A percentile compares a stretch with the other conserved stretches of the same genome.
Conservation (phyloP, 2,329 filamentous ascomycete genomes). For the Sarocladium oryzae region DNA sequence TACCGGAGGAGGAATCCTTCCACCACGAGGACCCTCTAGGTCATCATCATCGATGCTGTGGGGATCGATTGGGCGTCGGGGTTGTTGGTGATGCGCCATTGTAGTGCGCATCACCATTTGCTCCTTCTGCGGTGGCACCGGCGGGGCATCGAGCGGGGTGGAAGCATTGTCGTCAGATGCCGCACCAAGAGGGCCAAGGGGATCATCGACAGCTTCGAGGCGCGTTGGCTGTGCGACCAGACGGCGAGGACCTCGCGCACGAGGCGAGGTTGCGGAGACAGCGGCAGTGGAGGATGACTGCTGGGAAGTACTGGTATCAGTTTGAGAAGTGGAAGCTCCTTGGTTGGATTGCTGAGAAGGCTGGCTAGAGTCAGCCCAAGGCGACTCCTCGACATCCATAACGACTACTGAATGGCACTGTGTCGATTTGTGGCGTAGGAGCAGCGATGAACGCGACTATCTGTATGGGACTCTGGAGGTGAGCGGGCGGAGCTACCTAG, state of each 20-base stretch:
- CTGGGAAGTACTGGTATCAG: slow-evolving; percentile 21
- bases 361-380: slow-evolving; percentile 43
- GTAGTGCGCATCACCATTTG: slow-evolving; percentile 54
- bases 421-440: not conserved
- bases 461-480: not conserved
- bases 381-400: slow-evolving; percentile 48
- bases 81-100: slow-evolving; percentile 38
- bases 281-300: slow-evolving; percentile 20
- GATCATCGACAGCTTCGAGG: slow-evolving; percentile 71
- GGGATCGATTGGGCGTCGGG: slow-evolving; percentile 44
- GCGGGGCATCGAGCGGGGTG: slow-evolving; percentile 44
- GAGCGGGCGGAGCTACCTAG: not conserved
- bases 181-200: slow-evolving; percentile 70
- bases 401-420: slow-evolving; percentile 1
- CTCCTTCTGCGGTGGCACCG: slow-evolving; percentile 64
- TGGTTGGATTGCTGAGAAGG: slow-evolving; percentile 16
- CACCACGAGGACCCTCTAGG: slow-evolving; percentile 45
- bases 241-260: slow-evolving; percentile 49
- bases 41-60: slow-evolving; percentile 68
- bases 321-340: slow-evolving; percentile 20
- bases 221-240: slow-evolving; percentile 70
- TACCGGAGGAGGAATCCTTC: slow-evolving; percentile 54
- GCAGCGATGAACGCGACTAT: slow-evolving; percentile 9
- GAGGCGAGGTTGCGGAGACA: slow-evolving; percentile 25
- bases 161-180: slow-evolving; percentile 36